Evolutionary conservation across 140 eudicot genomes (phyloP).

Genomic region (Flaveria floridana): DNA sequence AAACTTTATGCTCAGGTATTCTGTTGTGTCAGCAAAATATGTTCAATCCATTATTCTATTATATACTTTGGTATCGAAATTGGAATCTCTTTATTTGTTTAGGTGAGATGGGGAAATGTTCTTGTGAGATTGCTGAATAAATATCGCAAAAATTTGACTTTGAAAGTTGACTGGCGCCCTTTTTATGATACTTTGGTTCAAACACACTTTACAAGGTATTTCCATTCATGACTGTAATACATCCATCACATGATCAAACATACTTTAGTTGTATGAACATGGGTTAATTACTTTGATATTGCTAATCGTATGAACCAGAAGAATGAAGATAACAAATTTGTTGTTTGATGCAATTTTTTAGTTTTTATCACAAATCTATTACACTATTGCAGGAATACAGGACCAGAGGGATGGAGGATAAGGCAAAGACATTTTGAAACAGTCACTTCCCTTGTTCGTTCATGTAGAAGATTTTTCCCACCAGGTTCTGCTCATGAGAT

Average conservation of each 20-base stretch:
- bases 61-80: conserved; percentile 6
- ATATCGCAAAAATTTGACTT: conserved; percentile 72
- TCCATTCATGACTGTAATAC: not conserved
- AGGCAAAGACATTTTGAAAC: conserved; percentile 91
- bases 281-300: not conserved
- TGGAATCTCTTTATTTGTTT: conserved; percentile 24
- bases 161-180: conserved; percentile 89
- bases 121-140: conserved; percentile 71
- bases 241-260: not conserved
- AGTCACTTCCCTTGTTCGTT: conserved; percentile 88
- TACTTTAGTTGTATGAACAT: conserved; percentile 1
- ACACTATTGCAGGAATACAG: conserved; percentile 73
- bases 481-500: conserved; percentile 86
- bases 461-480: conserved; percentile 91
- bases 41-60: not conserved
- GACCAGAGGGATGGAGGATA: conserved; percentile 98
- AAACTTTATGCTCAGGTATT: conserved; percentile 86
- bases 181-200: conserved; percentile 74
- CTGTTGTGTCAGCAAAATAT: conserved; percentile 12
- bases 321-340: not conserved
- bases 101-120: conserved; percentile 95
- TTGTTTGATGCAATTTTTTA: conserved; percentile 1
- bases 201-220: conserved; percentile 87
- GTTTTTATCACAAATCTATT: conserved; percentile 17
- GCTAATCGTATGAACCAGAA: conserved; percentile 13